Percentiles rank a stretch among this genome's conserved stretches.
Evolutionary conservation across 2,329 filamentous ascomycete genomes (phyloP).

Genomic region (Penicillium vulpinum): DNA sequence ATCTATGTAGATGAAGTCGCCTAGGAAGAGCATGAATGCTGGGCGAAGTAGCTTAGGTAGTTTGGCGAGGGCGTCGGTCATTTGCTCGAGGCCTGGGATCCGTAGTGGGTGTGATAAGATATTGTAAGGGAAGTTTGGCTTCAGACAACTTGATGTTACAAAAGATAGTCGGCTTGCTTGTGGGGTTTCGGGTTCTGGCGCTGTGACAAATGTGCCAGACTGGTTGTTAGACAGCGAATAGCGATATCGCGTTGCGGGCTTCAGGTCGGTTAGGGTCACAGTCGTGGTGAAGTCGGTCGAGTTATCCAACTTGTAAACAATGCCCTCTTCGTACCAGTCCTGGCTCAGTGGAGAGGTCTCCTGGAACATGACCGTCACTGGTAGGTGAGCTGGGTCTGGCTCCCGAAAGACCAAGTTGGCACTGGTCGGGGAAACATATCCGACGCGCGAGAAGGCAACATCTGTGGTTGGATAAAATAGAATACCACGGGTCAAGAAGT

Average conservation of each 20-base stretch:
- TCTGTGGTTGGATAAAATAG: constrained; percentile 69
- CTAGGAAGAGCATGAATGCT: constrained; percentile 62
- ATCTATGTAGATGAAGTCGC: constrained; percentile 60
- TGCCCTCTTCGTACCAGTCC: constrained; percentile 66
- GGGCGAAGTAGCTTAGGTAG: constrained; percentile 58
- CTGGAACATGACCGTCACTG: constrained; percentile 68
- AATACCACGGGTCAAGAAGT: constrained; percentile 74
- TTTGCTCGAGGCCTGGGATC: constrained; percentile 74
- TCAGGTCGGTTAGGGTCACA: constrained; percentile 66
- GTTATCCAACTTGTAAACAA: constrained; percentile 65
- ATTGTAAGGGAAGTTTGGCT: constrained; percentile 85
- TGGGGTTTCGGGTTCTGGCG: constrained; percentile 67
- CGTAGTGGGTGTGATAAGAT: constrained; percentile 78
- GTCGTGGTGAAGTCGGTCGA: constrained; percentile 80
- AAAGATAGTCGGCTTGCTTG: constrained; percentile 78
- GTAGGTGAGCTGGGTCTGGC: constrained; percentile 71
- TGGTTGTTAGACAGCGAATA: constrained; percentile 87
- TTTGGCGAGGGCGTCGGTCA: constrained; percentile 70
- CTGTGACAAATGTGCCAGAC: constrained; percentile 75
- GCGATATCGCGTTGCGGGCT: constrained; percentile 73
- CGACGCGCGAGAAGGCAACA: constrained; percentile 81
- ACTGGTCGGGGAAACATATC: constrained; percentile 77
- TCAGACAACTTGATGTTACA: constrained; percentile 87
- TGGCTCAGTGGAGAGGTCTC: constrained; percentile 33
- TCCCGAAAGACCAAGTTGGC: constrained; percentile 84